phyloP scores from a whole-genome alignment of 345 rosid species.

The Ceriops zippeliana region DNA sequence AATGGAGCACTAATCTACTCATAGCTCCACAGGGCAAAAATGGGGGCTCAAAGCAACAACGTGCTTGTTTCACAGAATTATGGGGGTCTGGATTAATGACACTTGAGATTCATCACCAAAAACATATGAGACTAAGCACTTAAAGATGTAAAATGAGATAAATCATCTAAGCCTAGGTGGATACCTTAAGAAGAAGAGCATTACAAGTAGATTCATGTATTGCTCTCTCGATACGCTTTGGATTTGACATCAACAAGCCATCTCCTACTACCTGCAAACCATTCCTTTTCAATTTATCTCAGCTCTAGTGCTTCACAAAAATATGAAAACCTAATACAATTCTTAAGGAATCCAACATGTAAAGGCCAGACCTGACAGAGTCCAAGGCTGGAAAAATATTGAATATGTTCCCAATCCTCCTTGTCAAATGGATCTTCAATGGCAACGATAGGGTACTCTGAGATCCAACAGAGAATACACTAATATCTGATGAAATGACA shows the following conservation, averaged over 20 bases:
- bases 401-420: constrained; percentile 97
- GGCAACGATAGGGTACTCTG: constrained; percentile 80
- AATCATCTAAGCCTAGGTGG: constrained; percentile 13
- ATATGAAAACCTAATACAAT: constrained; percentile 1
- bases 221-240: constrained; percentile 79
- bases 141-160: background rate
- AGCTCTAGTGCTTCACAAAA: background rate
- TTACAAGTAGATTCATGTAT: constrained; percentile 76
- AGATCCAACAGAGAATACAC: constrained; percentile 11
- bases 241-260: constrained; percentile 78
- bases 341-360: background rate
- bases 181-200: constrained; percentile 92
- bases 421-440: constrained; percentile 98
- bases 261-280: constrained; percentile 85
- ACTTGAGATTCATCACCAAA: background rate
- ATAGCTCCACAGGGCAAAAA: too few species aligned
- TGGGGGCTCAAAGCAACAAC: too few species aligned
- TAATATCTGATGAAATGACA: constrained; percentile 12
- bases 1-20: background rate
- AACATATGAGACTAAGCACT: constrained; percentile 2
- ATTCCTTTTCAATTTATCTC: background rate
- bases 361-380: constrained; percentile 75
- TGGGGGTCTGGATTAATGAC: background rate
- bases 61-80: too few species aligned
- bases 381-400: constrained; percentile 65